Conservation (phyloP, 2,329 filamentous ascomycete species). For the Aspergillus tamarii region DNA sequence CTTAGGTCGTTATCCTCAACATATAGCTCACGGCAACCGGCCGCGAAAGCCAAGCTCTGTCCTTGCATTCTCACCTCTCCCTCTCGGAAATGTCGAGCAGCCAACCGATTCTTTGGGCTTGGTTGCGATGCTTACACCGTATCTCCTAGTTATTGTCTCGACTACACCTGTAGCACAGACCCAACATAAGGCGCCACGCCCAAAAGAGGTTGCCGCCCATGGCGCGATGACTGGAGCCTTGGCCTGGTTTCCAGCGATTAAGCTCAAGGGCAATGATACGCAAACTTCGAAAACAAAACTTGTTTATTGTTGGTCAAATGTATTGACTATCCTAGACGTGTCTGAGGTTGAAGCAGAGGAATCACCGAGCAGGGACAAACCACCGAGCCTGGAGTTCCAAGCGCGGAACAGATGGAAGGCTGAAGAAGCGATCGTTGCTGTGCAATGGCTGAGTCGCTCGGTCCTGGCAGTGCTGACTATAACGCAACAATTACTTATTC, state of each 20-base stretch:
- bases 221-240: constrained; percentile 91
- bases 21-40: constrained; percentile 64
- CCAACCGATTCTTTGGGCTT: constrained; percentile 84
- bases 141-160: constrained; percentile 93
- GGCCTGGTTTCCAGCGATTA: constrained; percentile 96
- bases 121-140: constrained; percentile 94
- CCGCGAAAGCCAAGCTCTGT: constrained; percentile 90
- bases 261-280: constrained; percentile 75
- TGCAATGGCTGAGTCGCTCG: constrained; percentile 95
- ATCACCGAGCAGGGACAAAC: constrained; percentile 72
- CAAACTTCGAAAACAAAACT: constrained; percentile 76
- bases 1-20: constrained; percentile 82
- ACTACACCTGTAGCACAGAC: constrained; percentile 96
- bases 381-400: constrained; percentile 76
- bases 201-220: constrained; percentile 88
- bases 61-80: constrained; percentile 84
- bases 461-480: constrained; percentile 91
- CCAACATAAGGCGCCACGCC: constrained; percentile 88
- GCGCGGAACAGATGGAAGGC: constrained; percentile 87
- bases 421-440: constrained; percentile 91
- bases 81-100: constrained; percentile 91
- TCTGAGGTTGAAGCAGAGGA: constrained; percentile 65
- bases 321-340: constrained; percentile 90
- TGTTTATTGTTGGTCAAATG: constrained; percentile 97
- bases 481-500: constrained; percentile 86